Evolutionary conservation across 306 rosid genomes (phyloP).

Genomic region (Gleditsia sinensis): DNA sequence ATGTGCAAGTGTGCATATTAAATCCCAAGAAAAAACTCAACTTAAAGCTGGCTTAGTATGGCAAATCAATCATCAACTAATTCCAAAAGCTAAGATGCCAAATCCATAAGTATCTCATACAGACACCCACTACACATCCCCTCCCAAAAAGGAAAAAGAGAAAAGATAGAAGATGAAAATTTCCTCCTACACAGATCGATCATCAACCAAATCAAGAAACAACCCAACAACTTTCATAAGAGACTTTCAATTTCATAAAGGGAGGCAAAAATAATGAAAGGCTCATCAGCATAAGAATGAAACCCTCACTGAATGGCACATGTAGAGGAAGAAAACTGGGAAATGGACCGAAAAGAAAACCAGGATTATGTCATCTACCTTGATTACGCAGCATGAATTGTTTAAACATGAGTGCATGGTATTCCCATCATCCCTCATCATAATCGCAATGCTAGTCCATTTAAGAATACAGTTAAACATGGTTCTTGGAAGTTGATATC

Average conservation of each 20-base stretch:
- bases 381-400: slow-evolving; percentile 93
- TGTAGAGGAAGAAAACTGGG: slow-evolving; percentile 53
- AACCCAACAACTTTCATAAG: neutral
- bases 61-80: slow-evolving; percentile 7
- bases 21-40: slow-evolving; percentile 9
- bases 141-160: neutral
- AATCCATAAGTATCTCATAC: slow-evolving; percentile 25
- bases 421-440: slow-evolving; percentile 99
- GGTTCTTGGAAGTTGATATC: slow-evolving; percentile 60
- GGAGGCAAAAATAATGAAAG: slow-evolving; percentile 40
- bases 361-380: slow-evolving; percentile 87
- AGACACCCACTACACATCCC: neutral
- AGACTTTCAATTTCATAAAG: slow-evolving; percentile 35
- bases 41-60: slow-evolving; percentile 11
- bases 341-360: slow-evolving; percentile 57
- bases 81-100: neutral
- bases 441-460: slow-evolving; percentile 98
- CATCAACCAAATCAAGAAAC: slow-evolving; percentile 24
- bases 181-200: neutral
- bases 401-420: slow-evolving; percentile 96
- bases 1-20: slow-evolving; percentile 10
- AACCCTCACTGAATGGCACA: slow-evolving; percentile 43
- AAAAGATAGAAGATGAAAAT: neutral
- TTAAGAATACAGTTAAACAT: slow-evolving; percentile 95
- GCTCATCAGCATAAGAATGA: slow-evolving; percentile 49